Percentiles rank a stretch among this genome's conserved stretches.
These are phyloP conservation scores for Trichosporon coremiiforme DNA, from an alignment of 1,284 basidiomycete genomes.

Conservation along the genomic window DNA sequence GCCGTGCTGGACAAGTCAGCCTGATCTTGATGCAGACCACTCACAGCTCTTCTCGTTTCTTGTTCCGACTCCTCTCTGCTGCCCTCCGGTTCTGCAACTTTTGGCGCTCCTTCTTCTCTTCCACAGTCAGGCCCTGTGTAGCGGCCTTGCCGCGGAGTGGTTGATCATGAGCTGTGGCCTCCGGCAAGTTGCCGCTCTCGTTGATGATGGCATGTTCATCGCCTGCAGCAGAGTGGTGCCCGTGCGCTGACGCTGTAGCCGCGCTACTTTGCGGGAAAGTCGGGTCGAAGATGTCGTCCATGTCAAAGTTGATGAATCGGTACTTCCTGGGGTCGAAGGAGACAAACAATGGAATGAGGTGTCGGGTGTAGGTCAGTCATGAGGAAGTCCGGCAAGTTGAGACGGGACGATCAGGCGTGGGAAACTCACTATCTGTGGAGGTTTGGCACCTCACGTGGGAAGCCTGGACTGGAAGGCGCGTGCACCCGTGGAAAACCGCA, in stretches of 20 bases:
- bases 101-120: constrained; percentile 50
- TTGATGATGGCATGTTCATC: neutral
- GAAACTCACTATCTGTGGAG: too few species aligned
- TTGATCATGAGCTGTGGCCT: constrained; percentile 3
- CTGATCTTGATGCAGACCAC: constrained; percentile 21
- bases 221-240: neutral
- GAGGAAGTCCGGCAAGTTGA: too few species aligned
- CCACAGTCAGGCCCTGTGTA: constrained; percentile 28
- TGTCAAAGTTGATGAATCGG: neutral
- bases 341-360: too few species aligned
- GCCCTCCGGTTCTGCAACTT: constrained; percentile 53
- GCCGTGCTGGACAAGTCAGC: constrained; percentile 34
- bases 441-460: too few species aligned
- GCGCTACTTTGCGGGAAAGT: neutral
- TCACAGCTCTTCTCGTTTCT: constrained; percentile 51
- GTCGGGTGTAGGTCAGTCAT: too few species aligned
- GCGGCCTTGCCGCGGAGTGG: constrained; percentile 28
- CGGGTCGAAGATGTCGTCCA: constrained; percentile 9
- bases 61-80: constrained; percentile 49
- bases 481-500: too few species aligned
- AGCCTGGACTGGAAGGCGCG: too few species aligned
- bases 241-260: neutral
- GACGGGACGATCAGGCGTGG: too few species aligned
- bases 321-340: too few species aligned
- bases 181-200: neutral